These are phyloP conservation scores for Yamadazyma sp. DNA, from an alignment of 805 yeast species.

Conservation along the genomic window DNA sequence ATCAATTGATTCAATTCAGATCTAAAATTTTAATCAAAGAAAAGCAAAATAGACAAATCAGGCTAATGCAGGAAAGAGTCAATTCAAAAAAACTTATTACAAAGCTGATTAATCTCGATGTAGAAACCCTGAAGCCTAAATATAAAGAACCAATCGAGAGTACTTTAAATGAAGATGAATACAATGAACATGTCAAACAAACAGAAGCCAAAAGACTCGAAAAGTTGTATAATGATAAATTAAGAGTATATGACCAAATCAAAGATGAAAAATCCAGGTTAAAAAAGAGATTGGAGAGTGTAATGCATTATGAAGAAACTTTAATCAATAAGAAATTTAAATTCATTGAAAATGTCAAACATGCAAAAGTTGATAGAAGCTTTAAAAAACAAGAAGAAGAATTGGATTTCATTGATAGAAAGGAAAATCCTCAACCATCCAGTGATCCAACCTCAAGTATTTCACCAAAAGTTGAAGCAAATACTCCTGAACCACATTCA, in stretches of 20 bases:
- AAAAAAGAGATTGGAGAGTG: slow-evolving; percentile 18
- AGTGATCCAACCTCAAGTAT: not conserved
- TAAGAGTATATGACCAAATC: slow-evolving; percentile 16
- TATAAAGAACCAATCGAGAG: slow-evolving; percentile 9
- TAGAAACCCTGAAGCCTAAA: slow-evolving; percentile 11
- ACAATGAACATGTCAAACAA: slow-evolving; percentile 16
- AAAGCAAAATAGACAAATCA: slow-evolving; percentile 47
- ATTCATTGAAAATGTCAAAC: slow-evolving; percentile 27
- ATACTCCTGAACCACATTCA: not conserved
- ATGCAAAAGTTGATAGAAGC: slow-evolving; percentile 16
- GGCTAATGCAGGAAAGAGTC: slow-evolving; percentile 45
- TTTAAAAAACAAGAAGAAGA: slow-evolving; percentile 38
- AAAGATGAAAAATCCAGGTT: slow-evolving; percentile 17
- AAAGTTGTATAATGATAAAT: slow-evolving; percentile 14
- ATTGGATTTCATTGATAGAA: slow-evolving; percentile 24
- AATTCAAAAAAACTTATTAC: slow-evolving; percentile 45
- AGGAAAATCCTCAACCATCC: slow-evolving; percentile 1
- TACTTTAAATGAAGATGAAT: slow-evolving; percentile 29
- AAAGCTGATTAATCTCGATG: slow-evolving; percentile 5
- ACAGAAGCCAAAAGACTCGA: slow-evolving; percentile 25
- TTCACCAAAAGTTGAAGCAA: not conserved
- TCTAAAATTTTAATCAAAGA: slow-evolving; percentile 53
- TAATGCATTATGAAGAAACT: slow-evolving; percentile 32
- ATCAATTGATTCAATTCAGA: slow-evolving; percentile 55
- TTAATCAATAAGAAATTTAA: slow-evolving; percentile 36